Evolutionary conservation across 305 asterid species (phyloP).

Genomic region (Solanum hybrid): DNA sequence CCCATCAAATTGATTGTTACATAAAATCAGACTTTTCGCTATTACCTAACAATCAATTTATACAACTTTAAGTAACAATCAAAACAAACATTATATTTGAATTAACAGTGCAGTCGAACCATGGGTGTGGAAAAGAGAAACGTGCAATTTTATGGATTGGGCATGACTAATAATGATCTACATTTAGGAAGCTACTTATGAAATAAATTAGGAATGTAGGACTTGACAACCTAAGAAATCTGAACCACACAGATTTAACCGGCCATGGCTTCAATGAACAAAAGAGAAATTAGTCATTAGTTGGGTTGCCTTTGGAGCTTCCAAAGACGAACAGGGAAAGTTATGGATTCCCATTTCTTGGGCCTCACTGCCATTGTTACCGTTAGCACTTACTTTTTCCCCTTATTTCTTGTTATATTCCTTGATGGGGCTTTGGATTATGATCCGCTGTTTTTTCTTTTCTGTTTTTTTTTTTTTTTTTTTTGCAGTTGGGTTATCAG

Average conservation of each 20-base stretch:
- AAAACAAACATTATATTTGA: too few relatives aligned
- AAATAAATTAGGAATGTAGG: background rate
- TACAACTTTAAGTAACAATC: too few relatives aligned
- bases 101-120: too few relatives aligned
- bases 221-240: background rate
- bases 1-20: too few relatives aligned
- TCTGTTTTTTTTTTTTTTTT: background rate
- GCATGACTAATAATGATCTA: background rate
- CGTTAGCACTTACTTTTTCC: constrained; percentile 21
- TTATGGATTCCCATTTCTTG: constrained; percentile 72
- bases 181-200: background rate
- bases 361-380: constrained; percentile 91
- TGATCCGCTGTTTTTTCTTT: background rate
- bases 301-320: background rate
- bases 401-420: background rate
- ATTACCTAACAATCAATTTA: too few relatives aligned
- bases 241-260: background rate
- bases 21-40: too few relatives aligned
- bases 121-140: too few relatives aligned
- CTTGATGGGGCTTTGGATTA: background rate
- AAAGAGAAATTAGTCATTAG: background rate
- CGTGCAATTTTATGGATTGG: background rate
- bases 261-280: too few relatives aligned
- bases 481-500: constrained; percentile 79
- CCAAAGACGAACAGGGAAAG: constrained; percentile 42